phyloP scores from a whole-genome alignment of 2,329 filamentous ascomycete species.

The Blastomyces percursus region DNA sequence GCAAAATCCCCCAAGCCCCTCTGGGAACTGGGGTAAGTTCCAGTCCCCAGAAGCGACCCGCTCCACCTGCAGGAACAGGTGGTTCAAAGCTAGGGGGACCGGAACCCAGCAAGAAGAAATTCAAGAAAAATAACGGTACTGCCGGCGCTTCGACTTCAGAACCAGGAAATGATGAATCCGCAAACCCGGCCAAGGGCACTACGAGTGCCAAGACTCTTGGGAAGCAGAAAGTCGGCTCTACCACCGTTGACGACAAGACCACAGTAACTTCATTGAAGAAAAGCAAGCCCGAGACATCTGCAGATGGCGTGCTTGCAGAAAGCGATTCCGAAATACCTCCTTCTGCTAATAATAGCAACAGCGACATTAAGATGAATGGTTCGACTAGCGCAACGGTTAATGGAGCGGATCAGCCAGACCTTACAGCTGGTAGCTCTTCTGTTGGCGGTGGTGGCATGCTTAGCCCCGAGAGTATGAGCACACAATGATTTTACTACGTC shows the following conservation, averaged over 20 bases:
- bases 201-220: conserved; percentile 36
- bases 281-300: conserved; percentile 8
- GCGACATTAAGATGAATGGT: conserved; percentile 25
- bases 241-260: conserved; percentile 10
- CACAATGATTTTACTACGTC: conserved; percentile 17
- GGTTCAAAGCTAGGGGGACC: conserved; percentile 20
- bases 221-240: conserved; percentile 39
- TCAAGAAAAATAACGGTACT: conserved; percentile 31
- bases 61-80: conserved; percentile 20
- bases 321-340: conserved; percentile 5
- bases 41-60: conserved; percentile 34
- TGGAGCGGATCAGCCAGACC: conserved; percentile 50
- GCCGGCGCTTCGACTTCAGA: conserved; percentile 22
- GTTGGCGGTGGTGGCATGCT: conserved; percentile 63
- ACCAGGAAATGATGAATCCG: conserved; percentile 29
- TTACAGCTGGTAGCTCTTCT: conserved; percentile 21
- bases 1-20: conserved; percentile 32
- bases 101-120: conserved; percentile 35
- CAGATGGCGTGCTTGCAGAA: background rate
- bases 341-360: conserved; percentile 10
- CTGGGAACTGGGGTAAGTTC: conserved; percentile 21
- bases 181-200: conserved; percentile 19
- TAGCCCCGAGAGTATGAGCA: conserved; percentile 67
- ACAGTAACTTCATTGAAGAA: conserved; percentile 11
- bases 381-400: conserved; percentile 36